Conservation (phyloP, 2,329 filamentous ascomycete species). For the Leptographium wingfieldii region DNA sequence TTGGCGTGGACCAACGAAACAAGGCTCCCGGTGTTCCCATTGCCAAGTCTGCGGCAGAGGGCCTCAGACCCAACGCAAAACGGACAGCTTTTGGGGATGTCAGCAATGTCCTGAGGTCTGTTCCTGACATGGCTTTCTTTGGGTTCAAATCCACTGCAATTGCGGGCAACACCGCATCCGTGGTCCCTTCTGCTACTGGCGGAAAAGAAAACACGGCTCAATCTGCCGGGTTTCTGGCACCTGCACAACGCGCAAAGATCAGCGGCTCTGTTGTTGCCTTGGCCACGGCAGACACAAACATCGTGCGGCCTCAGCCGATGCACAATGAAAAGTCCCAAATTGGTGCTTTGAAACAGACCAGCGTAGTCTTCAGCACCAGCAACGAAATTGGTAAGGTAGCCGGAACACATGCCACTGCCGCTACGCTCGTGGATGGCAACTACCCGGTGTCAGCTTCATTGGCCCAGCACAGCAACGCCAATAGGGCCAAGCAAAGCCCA, state of each 20-base stretch:
- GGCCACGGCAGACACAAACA: neutral
- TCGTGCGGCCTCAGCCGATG: neutral
- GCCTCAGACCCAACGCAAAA: slow-evolving; percentile 54
- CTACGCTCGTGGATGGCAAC: neutral
- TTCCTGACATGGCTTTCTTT: slow-evolving; percentile 16
- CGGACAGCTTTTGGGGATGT: slow-evolving; percentile 72
- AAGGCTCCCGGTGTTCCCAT: slow-evolving; percentile 61
- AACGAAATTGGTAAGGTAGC: neutral
- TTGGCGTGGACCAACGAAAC: slow-evolving; percentile 55
- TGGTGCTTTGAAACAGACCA: slow-evolving; percentile 2
- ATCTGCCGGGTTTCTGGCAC: slow-evolving; percentile 6
- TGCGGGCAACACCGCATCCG: neutral
- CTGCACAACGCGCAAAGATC: slow-evolving; percentile 8
- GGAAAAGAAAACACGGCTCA: slow-evolving; percentile 24
- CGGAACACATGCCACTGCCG: neutral
- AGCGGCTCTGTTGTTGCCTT: neutral
- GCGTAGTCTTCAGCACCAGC: neutral
- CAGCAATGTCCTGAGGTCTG: slow-evolving; percentile 49
- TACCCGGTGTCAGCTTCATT: neutral
- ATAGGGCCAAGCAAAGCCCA: slow-evolving; percentile 16
- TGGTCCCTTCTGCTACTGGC: slow-evolving; percentile 12
- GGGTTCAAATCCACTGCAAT: slow-evolving; percentile 19
- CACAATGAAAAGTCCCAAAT: neutral
- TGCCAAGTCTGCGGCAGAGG: slow-evolving; percentile 31
- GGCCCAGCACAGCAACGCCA: neutral